Evolutionary conservation across 164 flowering plant genomes (phyloP), one percentile per base, ranked within the genome.

Genomic region (Protea cynaroides): DNA sequence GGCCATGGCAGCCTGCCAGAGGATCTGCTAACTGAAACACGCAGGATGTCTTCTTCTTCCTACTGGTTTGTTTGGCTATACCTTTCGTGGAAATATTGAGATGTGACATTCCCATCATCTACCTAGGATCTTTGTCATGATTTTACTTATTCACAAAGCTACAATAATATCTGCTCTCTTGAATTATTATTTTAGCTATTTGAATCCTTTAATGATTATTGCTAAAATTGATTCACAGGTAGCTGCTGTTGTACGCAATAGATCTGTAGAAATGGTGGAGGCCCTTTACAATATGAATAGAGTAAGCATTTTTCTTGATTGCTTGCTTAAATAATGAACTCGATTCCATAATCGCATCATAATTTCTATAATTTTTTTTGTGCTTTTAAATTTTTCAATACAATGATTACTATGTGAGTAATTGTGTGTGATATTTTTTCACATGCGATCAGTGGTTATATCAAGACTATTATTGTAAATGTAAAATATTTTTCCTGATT

Each of bases 201-300:
- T 21, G 25, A 25, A 24, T 58, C n/a, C 69, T 37, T 23, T 63
- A 59, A 44, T 59, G 59, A 60, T 63, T 62, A 13, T 76, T 25
- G 38, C 75, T 65, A 23, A 1, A 64, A 56, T 72, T 53, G 59
- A 50, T 70, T 69, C 73, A 23, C 67, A 95, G 99, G 94, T 95
- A 65, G 96, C 96, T 70, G 68, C 79, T 74, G 79, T 66, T 8
- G 77, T 95, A 25, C 82, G 83, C 29, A 79, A 83, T 74, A 82
- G 97, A 77, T 78, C 96, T 58, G 65, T 72, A 17, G 96, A 90
- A 69, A 95, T 95, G 99, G 97, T 90, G 77, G 93, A 88, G 78
- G 88, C 97, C 68, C 97, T 95, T 68, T 95, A 82, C 75, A 83
- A 76, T 59, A 82, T 90, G 92, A 95, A 92, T 68, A 81, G 79